These are phyloP conservation scores for Cadophora sp. DNA, from an alignment of 2,329 filamentous ascomycete species.

Conservation along the genomic window DNA sequence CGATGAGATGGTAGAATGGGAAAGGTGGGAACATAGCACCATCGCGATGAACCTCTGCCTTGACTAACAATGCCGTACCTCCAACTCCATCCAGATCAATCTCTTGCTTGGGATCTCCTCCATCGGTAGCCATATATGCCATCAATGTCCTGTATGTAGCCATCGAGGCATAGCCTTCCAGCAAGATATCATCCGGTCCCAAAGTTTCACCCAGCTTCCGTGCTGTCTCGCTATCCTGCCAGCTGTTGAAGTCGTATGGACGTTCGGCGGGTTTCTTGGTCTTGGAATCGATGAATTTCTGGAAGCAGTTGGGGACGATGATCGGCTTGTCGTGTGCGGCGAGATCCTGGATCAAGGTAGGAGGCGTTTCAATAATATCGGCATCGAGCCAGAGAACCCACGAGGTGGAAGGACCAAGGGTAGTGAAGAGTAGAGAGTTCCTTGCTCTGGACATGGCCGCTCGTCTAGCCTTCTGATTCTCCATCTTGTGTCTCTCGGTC, in stretches of 20 bases:
- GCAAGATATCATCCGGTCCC: slow-evolving; percentile 88
- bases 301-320: slow-evolving; percentile 95
- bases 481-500: slow-evolving; percentile 87
- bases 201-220: slow-evolving; percentile 77
- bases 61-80: slow-evolving; percentile 89
- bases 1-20: slow-evolving; percentile 94
- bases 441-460: slow-evolving; percentile 92
- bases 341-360: slow-evolving; percentile 87
- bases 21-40: slow-evolving; percentile 99
- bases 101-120: slow-evolving; percentile 64
- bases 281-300: slow-evolving; percentile 76
- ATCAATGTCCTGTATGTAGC: slow-evolving; percentile 91
- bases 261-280: slow-evolving; percentile 76
- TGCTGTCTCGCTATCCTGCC: slow-evolving; percentile 87
- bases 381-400: slow-evolving; percentile 98
- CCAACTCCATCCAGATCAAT: slow-evolving; percentile 91
- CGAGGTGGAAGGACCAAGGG: slow-evolving; percentile 85
- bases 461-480: slow-evolving; percentile 85
- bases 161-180: slow-evolving; percentile 94
- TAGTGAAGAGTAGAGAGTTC: slow-evolving; percentile 95
- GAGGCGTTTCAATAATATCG: slow-evolving; percentile 89
- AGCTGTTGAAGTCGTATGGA: slow-evolving; percentile 97
- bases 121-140: slow-evolving; percentile 75
- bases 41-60: slow-evolving; percentile 95
- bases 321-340: slow-evolving; percentile 88